These are phyloP conservation scores for Cercospora sp. DNA, from an alignment of 2,329 filamentous ascomycete genomes.

Conservation along the genomic window DNA sequence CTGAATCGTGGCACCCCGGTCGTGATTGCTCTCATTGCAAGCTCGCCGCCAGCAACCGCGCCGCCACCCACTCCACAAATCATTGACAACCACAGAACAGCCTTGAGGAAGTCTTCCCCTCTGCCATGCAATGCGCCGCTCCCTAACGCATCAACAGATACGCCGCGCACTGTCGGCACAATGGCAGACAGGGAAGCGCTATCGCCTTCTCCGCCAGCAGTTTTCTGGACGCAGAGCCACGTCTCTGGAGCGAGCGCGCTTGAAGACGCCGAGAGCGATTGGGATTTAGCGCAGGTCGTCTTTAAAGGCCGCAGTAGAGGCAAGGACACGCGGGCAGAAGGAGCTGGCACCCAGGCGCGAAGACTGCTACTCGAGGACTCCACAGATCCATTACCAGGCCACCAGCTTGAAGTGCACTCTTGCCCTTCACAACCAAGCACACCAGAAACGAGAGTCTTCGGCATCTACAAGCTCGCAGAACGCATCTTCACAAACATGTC, in stretches of 20 bases:
- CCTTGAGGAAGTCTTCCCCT: background rate
- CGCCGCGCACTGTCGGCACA: background rate
- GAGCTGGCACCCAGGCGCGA: background rate
- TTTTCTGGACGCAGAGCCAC: background rate
- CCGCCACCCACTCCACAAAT: background rate
- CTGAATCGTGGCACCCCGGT: background rate
- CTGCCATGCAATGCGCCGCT: background rate
- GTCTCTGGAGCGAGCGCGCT: background rate
- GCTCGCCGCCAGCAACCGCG: background rate
- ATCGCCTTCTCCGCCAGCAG: background rate
- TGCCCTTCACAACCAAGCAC: background rate
- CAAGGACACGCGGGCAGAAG: background rate
- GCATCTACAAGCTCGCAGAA: background rate
- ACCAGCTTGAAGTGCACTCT: background rate
- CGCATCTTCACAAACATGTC: constrained; percentile 17
- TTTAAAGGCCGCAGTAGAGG: background rate
- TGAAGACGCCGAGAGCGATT: background rate
- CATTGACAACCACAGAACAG: background rate
- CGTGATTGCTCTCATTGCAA: background rate
- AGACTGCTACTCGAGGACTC: background rate
- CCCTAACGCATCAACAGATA: background rate
- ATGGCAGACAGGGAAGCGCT: background rate
- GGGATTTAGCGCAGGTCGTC: background rate
- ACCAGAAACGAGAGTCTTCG: background rate
- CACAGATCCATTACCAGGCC: background rate